Base-by-base conservation (phyloP, 2,329 filamentous ascomycete genomes). In the Dactylellina drechsleri region DNA sequence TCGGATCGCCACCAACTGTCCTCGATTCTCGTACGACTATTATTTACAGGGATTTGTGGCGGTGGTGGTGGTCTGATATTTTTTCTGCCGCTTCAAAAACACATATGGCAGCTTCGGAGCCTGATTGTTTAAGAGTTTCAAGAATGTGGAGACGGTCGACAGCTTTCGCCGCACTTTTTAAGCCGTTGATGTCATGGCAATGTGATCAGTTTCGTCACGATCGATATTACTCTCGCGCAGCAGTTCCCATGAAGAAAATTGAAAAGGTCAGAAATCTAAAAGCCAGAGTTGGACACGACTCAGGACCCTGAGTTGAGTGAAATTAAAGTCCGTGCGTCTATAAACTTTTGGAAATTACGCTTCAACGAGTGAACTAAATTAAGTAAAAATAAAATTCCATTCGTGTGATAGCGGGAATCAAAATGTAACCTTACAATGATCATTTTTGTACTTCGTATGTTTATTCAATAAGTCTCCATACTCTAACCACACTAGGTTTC, bases 101-200 rank as follows among this genome's bases (percentile, higher is more conserved):
- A 56, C 52, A 56, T 16, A 36, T 36, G 31, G 31, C 31, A 36
- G 43, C 16, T 47, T 18, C 15, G 13, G 5, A 47, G n/a, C 13
- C 13, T 47, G 43, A 26, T 57, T 56, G 49, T 61, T 57, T 72
- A 65, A 65, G 60, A 72, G 67, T 72, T 72, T 72, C 68, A 73
- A 50, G 49, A 52, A 45, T 40, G 68, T 73, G 68, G 68, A 61
- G 68, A 50, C 60, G 4, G 23, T 23, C 23, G 4, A 23, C 23
- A 23, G 23, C 23, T 49, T 16, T 47, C 56, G 68, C 61, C 60
- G 60, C 61, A 73, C 45, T 66, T 57, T 47, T 57, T 57, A 41
- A 53, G 68, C 68, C 56, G 57, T 66, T 73, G 68, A 73, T 66
- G 68, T 66, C 61, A 66, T 73, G 61, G 58, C 45, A 65, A 58